Conservation (phyloP, 2,329 filamentous ascomycete species). For the Claviceps africana region DNA sequence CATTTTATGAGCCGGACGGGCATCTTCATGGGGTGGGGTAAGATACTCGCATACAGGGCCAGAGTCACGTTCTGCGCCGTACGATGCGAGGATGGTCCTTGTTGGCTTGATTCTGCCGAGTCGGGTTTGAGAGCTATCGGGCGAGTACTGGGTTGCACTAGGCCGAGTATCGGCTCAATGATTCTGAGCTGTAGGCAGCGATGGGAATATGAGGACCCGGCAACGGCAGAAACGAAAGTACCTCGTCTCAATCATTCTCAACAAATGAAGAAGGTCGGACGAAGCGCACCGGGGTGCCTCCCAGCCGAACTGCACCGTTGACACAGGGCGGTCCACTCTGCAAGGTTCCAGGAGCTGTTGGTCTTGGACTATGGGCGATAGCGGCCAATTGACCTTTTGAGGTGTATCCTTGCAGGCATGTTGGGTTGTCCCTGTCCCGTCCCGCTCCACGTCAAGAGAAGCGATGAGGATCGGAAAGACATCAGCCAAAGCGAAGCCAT, state of each 20-base stretch:
- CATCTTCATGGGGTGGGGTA: no score
- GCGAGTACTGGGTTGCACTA: slow-evolving; percentile 54
- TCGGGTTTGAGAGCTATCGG: slow-evolving; percentile 33
- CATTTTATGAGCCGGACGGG: slow-evolving; percentile 37
- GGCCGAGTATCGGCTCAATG: slow-evolving; percentile 47
- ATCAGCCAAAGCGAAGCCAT: no score
- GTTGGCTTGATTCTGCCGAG: slow-evolving; percentile 1
- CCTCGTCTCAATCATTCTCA: slow-evolving; percentile 43
- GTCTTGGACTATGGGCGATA: slow-evolving; percentile 25
- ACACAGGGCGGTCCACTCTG: no score
- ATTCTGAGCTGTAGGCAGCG: slow-evolving; percentile 53
- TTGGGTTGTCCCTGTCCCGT: no score
- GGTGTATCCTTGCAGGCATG: slow-evolving; percentile 9
- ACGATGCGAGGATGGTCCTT: slow-evolving; percentile 1
- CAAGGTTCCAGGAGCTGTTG: slow-evolving; percentile 14
- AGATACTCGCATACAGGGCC: no score
- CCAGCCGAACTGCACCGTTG: no score
- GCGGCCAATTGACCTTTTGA: slow-evolving; percentile 50
- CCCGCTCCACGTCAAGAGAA: no score
- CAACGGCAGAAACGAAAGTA: slow-evolving; percentile 35
- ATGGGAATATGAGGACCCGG: slow-evolving; percentile 33
- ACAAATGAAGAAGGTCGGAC: no score
- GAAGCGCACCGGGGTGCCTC: no score
- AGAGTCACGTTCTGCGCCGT: no score
- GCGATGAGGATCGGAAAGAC: no score